Percentiles rank a stretch among this genome's conserved stretches.
Conservation (phyloP, 192 early-diverging fungal species). For the Coemansia sp. region DNA sequence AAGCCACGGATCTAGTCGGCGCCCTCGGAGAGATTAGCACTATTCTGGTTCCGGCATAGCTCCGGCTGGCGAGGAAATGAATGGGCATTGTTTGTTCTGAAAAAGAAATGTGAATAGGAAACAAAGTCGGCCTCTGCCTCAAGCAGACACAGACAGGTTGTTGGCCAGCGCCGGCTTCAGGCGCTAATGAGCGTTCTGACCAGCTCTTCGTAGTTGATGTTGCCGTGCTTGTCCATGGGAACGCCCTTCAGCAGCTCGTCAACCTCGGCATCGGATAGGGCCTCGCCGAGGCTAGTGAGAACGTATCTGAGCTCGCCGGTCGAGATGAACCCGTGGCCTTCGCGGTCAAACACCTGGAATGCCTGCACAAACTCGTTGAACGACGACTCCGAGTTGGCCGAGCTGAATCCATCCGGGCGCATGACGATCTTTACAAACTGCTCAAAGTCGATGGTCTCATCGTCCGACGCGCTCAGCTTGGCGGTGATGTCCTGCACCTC, state of each 20-base stretch:
- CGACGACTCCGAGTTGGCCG: slow-evolving; percentile 58
- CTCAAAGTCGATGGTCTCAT: slow-evolving; percentile 60
- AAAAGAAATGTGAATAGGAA: not conserved
- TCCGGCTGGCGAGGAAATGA: slow-evolving; percentile 1
- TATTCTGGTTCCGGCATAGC: not conserved
- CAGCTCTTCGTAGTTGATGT: slow-evolving; percentile 75
- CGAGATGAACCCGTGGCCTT: slow-evolving; percentile 70
- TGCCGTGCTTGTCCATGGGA: slow-evolving; percentile 69
- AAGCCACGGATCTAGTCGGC: slow-evolving; percentile 40
- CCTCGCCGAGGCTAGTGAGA: slow-evolving; percentile 78
- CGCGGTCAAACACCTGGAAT: slow-evolving; percentile 87
- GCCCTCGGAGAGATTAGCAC: no score
- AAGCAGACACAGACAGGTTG: not conserved
- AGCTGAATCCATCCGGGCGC: slow-evolving; percentile 66
- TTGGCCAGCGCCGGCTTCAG: slow-evolving; percentile 2
- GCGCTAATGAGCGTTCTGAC: slow-evolving; percentile 43
- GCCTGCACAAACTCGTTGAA: slow-evolving; percentile 78
- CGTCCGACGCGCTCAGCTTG: slow-evolving; percentile 38
- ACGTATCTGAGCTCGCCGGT: slow-evolving; percentile 77
- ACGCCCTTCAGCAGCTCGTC: slow-evolving; percentile 76
- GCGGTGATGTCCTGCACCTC: slow-evolving; percentile 64
- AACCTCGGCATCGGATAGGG: slow-evolving; percentile 69
- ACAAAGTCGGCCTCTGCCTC: not conserved
- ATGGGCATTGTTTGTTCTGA: not conserved
- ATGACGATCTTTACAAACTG: slow-evolving; percentile 66